Evolutionary conservation across 441 rosid species (phyloP).

Genomic region (Euphorbia celastroides): DNA sequence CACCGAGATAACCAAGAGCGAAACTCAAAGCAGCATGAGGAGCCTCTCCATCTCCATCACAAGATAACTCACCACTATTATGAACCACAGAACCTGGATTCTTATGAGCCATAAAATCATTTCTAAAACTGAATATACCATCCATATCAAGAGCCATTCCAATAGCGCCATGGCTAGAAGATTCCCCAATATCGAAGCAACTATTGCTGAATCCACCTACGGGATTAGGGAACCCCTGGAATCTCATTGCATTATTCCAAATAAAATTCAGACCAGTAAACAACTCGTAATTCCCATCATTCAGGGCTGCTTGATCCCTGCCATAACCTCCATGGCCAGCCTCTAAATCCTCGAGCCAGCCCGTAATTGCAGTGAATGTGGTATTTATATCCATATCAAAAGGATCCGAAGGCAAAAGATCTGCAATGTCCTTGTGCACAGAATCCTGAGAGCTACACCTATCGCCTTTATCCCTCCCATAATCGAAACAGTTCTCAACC

Average conservation of each 20-base stretch:
- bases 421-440: slow-evolving; percentile 65
- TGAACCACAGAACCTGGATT: neutral
- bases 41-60: slow-evolving; percentile 32
- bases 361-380: slow-evolving; percentile 73
- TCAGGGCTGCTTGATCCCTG: slow-evolving; percentile 33
- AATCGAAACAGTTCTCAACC: slow-evolving; percentile 55
- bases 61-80: slow-evolving; percentile 9
- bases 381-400: slow-evolving; percentile 87
- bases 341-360: slow-evolving; percentile 92
- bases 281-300: slow-evolving; percentile 45
- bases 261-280: slow-evolving; percentile 76
- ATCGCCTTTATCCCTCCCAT: slow-evolving; percentile 44
- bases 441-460: slow-evolving; percentile 55
- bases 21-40: slow-evolving; percentile 53
- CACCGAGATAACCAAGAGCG: slow-evolving; percentile 56
- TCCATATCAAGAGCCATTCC: slow-evolving; percentile 28
- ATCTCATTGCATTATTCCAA: slow-evolving; percentile 74
- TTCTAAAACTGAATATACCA: slow-evolving; percentile 23
- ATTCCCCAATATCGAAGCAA: slow-evolving; percentile 21
- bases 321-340: slow-evolving; percentile 45
- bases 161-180: slow-evolving; percentile 24
- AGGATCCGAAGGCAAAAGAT: slow-evolving; percentile 94
- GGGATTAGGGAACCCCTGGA: slow-evolving; percentile 46
- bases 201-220: slow-evolving; percentile 31
- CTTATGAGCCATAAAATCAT: slow-evolving; percentile 18